Base-by-base conservation (phyloP, 1,284 basidiomycete species). In the Irpex sp. region DNA sequence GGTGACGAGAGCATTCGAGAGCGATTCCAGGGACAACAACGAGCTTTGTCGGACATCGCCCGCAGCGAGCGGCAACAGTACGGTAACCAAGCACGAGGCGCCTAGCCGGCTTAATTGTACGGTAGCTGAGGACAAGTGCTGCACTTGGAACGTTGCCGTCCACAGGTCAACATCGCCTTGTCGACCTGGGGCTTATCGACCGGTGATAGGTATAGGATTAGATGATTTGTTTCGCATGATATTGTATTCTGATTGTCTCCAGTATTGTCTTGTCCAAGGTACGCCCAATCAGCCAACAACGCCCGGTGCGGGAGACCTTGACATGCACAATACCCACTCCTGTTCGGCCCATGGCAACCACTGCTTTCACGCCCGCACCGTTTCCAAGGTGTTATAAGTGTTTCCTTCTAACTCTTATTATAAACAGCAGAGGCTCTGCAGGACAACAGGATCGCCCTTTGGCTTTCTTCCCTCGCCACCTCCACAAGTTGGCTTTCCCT, bases 391-490 rank as follows among this genome's bases (percentile, higher is more conserved):
- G 35, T 66, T 66, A 51, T 26, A 51, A 51, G 11, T 15, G 13
- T 51, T 67, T 66, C 63, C 55, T 26, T 26, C 26, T 4, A 26
- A 26, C 57, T 19, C 50, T 64, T 71, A 72, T 72, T 70, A 71
- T 70, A 68, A 61, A 65, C 69, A 69, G 15, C 11, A 55, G 35
- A 36, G 37, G 39, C 50, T 58, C 39, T 50, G 57, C n/a, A 19
- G 21, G 15, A 36, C 46, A 39, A 15, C 51, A 61, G 60, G 60
- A 61, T 57, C 54, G 60, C 60, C 71, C 73, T 75, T 72, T 72
- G 70, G 65, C 74, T 72, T 71, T 65, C 68, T 68, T 70, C 73
- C 71, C 70, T 60, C 66, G 68, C 67, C 75, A 68, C 60, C 46
- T 57, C 61, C 53, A 4, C 26, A 26, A 26, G 26, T 26, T 26